phyloP scores from a whole-genome alignment of 306 rosid species.

The Vigna radiata region DNA sequence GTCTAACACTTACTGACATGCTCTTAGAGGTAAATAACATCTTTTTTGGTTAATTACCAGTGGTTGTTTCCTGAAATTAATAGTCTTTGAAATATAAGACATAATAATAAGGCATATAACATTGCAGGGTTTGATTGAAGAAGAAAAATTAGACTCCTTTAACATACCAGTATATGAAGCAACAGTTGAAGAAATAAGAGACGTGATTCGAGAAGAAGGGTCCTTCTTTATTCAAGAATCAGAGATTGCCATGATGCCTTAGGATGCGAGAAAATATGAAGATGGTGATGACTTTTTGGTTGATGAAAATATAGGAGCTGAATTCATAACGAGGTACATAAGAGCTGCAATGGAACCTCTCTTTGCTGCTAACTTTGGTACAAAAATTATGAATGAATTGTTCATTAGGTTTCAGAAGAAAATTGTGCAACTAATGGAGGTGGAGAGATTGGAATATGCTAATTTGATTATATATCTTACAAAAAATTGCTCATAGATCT shows the following conservation, averaged over 20 bases:
- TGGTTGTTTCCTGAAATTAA: background rate
- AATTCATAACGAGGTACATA: background rate
- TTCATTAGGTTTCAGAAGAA: background rate
- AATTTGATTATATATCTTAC: background rate
- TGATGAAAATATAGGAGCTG: conserved; percentile 23
- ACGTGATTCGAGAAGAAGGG: conserved; percentile 37
- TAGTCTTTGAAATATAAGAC: too few species aligned
- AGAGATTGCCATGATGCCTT: background rate
- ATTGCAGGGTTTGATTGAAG: conserved; percentile 31
- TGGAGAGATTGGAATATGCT: background rate
- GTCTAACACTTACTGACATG: conserved; percentile 47
- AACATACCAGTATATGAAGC: conserved; percentile 2
- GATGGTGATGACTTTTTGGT: background rate
- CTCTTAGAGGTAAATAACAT: conserved; percentile 42
- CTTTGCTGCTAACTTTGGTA: background rate
- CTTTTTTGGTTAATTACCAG: background rate
- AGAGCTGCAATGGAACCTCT: conserved; percentile 21
- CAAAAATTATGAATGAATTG: background rate
- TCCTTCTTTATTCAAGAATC: background rate
- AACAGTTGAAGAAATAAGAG: background rate
- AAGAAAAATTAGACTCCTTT: conserved; percentile 31
- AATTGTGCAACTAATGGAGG: conserved; percentile 2
- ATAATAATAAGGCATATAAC: too few species aligned
- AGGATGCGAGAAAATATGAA: conserved; percentile 35
- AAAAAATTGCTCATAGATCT: background rate